Conservation (phyloP, 2,329 filamentous ascomycete species). For the Fusarium coffeatum region DNA sequence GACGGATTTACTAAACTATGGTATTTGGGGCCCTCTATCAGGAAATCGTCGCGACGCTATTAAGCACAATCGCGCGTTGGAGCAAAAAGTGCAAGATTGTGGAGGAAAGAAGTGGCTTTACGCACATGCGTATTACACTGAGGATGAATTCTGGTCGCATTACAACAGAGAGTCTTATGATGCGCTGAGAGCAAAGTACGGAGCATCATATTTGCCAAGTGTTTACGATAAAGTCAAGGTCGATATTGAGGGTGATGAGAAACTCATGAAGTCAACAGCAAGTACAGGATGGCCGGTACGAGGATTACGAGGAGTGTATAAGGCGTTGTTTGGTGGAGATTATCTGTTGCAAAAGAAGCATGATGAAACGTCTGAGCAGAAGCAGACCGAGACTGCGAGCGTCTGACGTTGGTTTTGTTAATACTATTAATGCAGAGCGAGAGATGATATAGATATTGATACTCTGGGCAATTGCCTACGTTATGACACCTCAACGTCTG, state of each 20-base stretch:
- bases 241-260: conserved; percentile 52
- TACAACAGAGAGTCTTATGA: conserved; percentile 73
- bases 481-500: neutral
- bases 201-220: conserved; percentile 68
- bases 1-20: conserved; percentile 68
- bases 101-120: conserved; percentile 78
- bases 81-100: conserved; percentile 67
- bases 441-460: conserved; percentile 30
- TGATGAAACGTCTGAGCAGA: conserved; percentile 6
- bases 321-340: conserved; percentile 58
- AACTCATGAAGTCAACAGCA: conserved; percentile 50
- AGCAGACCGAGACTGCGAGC: neutral
- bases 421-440: conserved; percentile 14
- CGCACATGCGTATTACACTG: conserved; percentile 74
- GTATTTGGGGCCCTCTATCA: conserved; percentile 68
- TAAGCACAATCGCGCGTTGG: conserved; percentile 67
- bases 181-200: conserved; percentile 66
- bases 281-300: conserved; percentile 55
- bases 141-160: conserved; percentile 74
- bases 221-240: conserved; percentile 77
- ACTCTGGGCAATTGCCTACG: conserved; percentile 21
- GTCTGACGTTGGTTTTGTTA: neutral
- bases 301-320: conserved; percentile 61
- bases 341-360: conserved; percentile 57
- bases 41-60: conserved; percentile 60